Conservation (phyloP, 495 filamentous ascomycete species). For the Trichoderma asperelloides region DNA sequence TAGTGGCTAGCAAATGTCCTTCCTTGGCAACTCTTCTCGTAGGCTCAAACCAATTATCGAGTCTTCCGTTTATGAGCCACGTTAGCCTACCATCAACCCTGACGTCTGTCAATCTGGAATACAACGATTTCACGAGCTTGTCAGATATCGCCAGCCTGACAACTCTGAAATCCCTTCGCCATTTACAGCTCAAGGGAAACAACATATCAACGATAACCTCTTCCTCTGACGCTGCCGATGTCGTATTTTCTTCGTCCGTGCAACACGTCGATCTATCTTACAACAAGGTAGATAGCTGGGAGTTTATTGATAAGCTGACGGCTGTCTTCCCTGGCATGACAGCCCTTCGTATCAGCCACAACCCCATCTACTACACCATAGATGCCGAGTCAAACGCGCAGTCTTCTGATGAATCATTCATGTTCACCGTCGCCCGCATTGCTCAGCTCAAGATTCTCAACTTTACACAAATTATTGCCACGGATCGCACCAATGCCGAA, state of each 20-base stretch:
- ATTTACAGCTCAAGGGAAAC: constrained; percentile 52
- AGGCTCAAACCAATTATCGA: constrained; percentile 38
- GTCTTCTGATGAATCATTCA: constrained; percentile 67
- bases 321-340: constrained; percentile 59
- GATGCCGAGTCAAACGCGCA: constrained; percentile 38
- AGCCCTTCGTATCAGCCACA: constrained; percentile 69
- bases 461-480: constrained; percentile 59
- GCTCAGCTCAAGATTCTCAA: constrained; percentile 61
- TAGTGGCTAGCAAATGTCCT: constrained; percentile 45
- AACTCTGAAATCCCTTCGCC: constrained; percentile 48
- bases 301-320: constrained; percentile 57
- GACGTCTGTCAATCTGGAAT: constrained; percentile 59
- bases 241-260: constrained; percentile 29
- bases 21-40: constrained; percentile 47
- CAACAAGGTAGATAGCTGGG: constrained; percentile 64
- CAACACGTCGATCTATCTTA: constrained; percentile 71
- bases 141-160: constrained; percentile 49
- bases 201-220: constrained; percentile 28
- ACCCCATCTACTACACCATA: constrained; percentile 64
- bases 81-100: constrained; percentile 36
- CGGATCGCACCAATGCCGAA: constrained; percentile 78
- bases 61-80: constrained; percentile 34
- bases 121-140: constrained; percentile 60
- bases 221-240: constrained; percentile 14
- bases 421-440: constrained; percentile 78